A percentile compares a stretch with the other conserved stretches of the same genome.
These are phyloP conservation scores for Metarhizium rileyi DNA, from an alignment of 2,329 filamentous ascomycete species.

Conservation along the genomic window DNA sequence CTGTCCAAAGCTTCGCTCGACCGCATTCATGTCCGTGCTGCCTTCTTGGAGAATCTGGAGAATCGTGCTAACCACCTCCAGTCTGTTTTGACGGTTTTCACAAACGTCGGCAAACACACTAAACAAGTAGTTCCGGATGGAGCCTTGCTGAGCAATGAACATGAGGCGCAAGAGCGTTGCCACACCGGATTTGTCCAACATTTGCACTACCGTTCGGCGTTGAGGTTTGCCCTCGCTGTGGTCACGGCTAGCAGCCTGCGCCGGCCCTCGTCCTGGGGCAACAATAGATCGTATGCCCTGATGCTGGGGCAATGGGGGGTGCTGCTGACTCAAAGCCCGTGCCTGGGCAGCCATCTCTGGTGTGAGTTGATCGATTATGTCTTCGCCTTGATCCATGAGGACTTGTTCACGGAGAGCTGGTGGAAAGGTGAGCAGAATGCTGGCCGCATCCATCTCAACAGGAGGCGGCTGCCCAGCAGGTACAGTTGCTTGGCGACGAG, in stretches of 20 bases:
- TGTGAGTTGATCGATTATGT: constrained; percentile 73
- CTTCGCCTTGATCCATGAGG: constrained; percentile 83
- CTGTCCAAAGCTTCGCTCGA: constrained; percentile 91
- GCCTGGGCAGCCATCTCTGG: constrained; percentile 82
- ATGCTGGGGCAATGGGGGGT: constrained; percentile 17
- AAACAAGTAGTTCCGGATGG: constrained; percentile 73
- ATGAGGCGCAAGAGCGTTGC: constrained; percentile 95
- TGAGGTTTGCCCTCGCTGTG: constrained; percentile 53
- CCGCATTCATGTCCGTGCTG: constrained; percentile 82
- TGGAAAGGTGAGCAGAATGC: constrained; percentile 84
- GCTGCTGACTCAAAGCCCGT: constrained; percentile 51
- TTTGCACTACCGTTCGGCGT: constrained; percentile 79
- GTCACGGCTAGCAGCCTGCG: constrained; percentile 20
- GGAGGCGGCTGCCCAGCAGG: constrained; percentile 41
- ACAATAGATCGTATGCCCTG: constrained; percentile 21
- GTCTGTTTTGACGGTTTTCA: constrained; percentile 90
- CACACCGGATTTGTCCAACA: constrained; percentile 92
- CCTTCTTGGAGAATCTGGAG: constrained; percentile 93
- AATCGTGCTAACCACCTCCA: constrained; percentile 86
- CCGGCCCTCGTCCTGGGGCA: constrained; percentile 13
- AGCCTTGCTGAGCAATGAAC: constrained; percentile 91
- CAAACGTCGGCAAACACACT: constrained; percentile 85
- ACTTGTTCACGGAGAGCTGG: constrained; percentile 77
- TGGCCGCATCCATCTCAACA: constrained; percentile 79
- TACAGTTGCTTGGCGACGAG: constrained; percentile 54